Evolutionary conservation across 306 rosid genomes (phyloP), one percentile per base, ranked within the genome.

Genomic region (Lagenaria siceraria): DNA sequence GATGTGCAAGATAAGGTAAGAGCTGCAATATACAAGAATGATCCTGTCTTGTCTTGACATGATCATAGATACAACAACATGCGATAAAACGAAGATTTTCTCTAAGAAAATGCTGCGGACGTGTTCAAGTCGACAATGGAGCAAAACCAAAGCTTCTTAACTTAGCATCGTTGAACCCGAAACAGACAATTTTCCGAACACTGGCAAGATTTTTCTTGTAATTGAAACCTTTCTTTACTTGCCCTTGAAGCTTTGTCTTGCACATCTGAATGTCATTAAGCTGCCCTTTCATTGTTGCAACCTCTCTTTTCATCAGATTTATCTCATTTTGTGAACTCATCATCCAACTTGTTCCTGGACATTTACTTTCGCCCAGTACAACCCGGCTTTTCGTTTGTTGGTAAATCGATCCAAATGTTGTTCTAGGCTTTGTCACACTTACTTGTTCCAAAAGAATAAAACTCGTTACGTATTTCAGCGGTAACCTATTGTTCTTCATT

Each of bases 401-500:
- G 86, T 80, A 78, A 68, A 29, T 81, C 0, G 80, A 84, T 77
- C 81, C 87, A 29, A 61, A 66, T 51, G 59, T 68, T 29, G 85
- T 56, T 86, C 79, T 78, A 65, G 81, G 78, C 79, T 86, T 79
- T 5, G 85, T 51, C 87, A 80, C 79, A 75, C 56, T 89, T 31
- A 83, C 93, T 88, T 93, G 91, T 52, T 88, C 89, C 13, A 84
- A 78, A 81, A 89, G 92, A 25, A 83, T 75, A 74, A 89, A 91
- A 17, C 13, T 38, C 0, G 88, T 75, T 1, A 78, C 75, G 66
- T 88, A 66, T 75, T 85, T 86, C 82, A 83, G 10, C 0, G 93
- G 96, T 84, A 93, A 53, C 51, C 96, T 77, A 35, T 90, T 82
- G 79, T 93, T 93, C 82, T 77, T 86, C 87, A 83, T 84, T 77